These are phyloP conservation scores for Aristolochia fimbriata DNA, from an alignment of 164 flowering plant genomes.

Conservation along the genomic window DNA sequence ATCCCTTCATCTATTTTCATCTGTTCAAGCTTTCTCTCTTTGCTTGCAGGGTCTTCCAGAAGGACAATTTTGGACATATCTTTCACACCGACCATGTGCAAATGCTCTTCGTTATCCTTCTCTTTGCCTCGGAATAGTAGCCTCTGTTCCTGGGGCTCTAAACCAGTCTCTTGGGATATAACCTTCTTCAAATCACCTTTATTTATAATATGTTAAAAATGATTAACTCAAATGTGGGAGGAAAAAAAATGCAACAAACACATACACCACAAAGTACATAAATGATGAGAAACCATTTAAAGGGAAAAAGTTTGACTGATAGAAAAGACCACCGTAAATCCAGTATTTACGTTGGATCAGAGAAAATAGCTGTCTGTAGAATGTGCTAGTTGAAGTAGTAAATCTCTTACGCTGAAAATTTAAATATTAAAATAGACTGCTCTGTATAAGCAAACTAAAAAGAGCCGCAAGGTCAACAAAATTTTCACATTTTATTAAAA, in stretches of 20 bases:
- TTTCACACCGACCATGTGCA: conserved; percentile 44
- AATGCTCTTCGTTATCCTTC: conserved; percentile 35
- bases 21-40: conserved; percentile 25
- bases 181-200: conserved; percentile 48
- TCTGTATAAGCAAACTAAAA: background rate
- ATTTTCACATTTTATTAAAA: no score
- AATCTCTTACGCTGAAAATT: no score
- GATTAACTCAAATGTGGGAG: background rate
- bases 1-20: conserved; percentile 20
- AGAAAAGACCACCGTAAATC: no score
- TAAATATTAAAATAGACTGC: background rate
- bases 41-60: conserved; percentile 36
- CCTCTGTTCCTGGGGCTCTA: conserved; percentile 42
- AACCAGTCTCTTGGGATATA: conserved; percentile 33
- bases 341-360: background rate
- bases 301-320: no score
- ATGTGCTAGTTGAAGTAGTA: no score
- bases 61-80: conserved; percentile 44
- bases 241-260: background rate
- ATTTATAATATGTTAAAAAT: background rate
- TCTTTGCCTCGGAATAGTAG: conserved; percentile 54
- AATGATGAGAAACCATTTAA: no score
- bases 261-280: background rate
- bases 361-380: background rate
- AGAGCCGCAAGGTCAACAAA: background rate